Conservation (phyloP, 176 grass and related monocot genomes). For the Areca catechu region DNA sequence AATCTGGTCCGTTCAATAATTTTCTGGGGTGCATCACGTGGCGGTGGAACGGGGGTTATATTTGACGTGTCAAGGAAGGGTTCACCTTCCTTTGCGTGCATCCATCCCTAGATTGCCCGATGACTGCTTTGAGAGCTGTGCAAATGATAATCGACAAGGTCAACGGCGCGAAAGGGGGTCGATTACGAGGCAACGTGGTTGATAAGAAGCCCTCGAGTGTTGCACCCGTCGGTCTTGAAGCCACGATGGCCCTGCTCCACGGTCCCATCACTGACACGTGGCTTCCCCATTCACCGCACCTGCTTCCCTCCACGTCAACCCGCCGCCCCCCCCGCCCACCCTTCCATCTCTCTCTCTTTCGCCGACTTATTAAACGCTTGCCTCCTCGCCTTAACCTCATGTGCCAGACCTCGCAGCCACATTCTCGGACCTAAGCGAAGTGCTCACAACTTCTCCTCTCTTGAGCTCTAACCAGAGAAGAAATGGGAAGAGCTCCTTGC, state of each 20-base stretch:
- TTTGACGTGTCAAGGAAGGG: no score
- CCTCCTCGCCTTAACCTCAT: no score
- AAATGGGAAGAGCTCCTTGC: slow-evolving; percentile 40
- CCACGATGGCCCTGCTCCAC: not conserved
- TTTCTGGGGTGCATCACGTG: no score
- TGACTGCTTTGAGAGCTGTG: no score
- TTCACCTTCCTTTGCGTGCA: no score
- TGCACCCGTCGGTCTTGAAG: not conserved
- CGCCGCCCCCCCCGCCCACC: rapidly evolving
- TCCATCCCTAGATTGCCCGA: no score
- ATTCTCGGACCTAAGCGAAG: not conserved
- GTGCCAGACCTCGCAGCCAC: not conserved
- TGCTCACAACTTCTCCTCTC: not conserved
- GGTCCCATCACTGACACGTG: not conserved
- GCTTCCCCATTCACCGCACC: not conserved
- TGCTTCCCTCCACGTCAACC: not conserved
- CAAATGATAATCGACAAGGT: no score
- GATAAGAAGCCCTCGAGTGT: not conserved
- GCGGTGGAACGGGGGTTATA: no score
- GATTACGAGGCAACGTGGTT: slow-evolving; percentile 16
- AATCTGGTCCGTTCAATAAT: no score
- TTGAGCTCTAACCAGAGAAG: no score
- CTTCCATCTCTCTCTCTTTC: not conserved
- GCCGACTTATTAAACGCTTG: not conserved
- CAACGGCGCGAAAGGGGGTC: no score